phyloP scores from a whole-genome alignment of 345 rosid genomes.

The Fremontodendron californicum region DNA sequence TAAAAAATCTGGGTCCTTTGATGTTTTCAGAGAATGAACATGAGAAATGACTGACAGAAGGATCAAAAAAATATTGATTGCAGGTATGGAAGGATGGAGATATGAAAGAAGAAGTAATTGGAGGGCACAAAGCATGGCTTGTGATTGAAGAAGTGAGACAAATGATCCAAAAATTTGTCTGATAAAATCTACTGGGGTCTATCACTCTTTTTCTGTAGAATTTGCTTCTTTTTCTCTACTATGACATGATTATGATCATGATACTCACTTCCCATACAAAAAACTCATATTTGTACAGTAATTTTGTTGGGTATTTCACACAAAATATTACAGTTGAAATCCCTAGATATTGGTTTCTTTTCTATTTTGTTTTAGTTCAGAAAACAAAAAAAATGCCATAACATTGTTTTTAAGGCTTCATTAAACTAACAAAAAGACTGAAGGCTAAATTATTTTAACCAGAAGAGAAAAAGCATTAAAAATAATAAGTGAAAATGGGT shows the following conservation, averaged over 20 bases:
- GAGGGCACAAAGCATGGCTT: slow-evolving; percentile 96
- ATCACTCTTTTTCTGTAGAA: background rate
- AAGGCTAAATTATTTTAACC: no score
- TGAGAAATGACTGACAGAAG: background rate
- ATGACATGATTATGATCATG: background rate
- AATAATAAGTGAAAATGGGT: no score
- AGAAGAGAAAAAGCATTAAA: no score
- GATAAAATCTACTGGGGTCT: background rate
- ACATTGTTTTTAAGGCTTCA: no score
- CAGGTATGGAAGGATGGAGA: slow-evolving; percentile 87
- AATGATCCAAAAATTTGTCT: slow-evolving; percentile 59
- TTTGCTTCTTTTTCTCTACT: background rate
- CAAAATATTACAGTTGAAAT: no score
- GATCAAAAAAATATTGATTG: background rate
- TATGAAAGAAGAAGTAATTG: slow-evolving; percentile 87
- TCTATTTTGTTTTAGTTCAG: no score
- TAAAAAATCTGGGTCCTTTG: background rate
- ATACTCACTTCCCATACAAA: background rate
- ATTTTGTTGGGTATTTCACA: no score
- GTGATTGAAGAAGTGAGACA: slow-evolving; percentile 80
- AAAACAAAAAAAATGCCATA: no score
- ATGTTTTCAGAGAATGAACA: background rate
- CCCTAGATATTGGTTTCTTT: no score
- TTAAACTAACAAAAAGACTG: no score
- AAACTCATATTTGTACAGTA: background rate